Base-by-base conservation (phyloP, 441 rosid genomes). In the Euphorbia celastroides region DNA sequence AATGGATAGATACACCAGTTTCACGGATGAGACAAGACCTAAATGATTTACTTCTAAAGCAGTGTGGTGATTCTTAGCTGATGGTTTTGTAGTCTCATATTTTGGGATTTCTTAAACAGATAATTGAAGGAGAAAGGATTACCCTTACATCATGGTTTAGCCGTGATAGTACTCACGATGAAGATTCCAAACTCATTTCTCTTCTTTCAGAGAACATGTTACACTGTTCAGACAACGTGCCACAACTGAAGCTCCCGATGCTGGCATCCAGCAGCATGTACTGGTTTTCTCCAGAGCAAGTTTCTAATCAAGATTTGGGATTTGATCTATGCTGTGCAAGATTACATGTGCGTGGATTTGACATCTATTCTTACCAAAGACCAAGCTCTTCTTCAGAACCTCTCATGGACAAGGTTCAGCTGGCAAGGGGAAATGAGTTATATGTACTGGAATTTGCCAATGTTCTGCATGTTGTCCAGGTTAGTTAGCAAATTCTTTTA, bases 81-180 rank as follows among this genome's bases (percentile, higher is more conserved):
- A 19, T 46, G 55, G 9, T 12, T 52, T 4, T 63, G 26, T 55
- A 44, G 57, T 55, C 11, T 26, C 17, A 13, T 51, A 16, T 11
- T 65, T 44, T 38, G 8, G 2, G 57, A 27, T 34, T 17, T 64
- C 42, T 51, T 32, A 64, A 22, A 60, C 83, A 87, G 98, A 82
- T 93, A 62, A 84, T 72, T 2, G 79, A 78, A 19, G 95, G 97
- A 70, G 99, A 93, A 79, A 87, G 99, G 73, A 79, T 89, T 70
- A 91, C 97, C 12, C 95, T 93, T 67, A 80, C 97, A 0, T 60
- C 91, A 19, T 93, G 96, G 96, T 91, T 91, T 80, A 91, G 87
- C 74, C 95, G 90, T 54, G 84, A 89, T 76, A 74, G 89, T 65
- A 78, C 80, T n/a, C 89, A 91, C 62, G 90, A 89, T 31, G 95